Evolutionary conservation across 768 basidiomycete genomes (phyloP), one percentile per base, ranked within the genome.

Genomic region (Termitomyces sp.): DNA sequence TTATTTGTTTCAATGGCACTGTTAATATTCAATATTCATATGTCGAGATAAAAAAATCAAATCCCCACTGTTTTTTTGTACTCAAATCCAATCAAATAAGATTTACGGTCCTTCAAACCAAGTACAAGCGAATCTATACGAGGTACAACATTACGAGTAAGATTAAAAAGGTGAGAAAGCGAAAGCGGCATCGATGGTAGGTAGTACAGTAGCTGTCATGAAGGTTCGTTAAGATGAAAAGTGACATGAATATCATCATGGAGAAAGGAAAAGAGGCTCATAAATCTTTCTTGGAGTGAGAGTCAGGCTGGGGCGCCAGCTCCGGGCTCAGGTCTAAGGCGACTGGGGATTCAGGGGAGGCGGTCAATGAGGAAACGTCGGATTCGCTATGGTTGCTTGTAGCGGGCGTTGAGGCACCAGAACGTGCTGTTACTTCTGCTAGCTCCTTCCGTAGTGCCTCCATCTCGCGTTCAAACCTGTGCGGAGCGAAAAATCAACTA

Each of bases 371-470:
- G 8, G 65, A 58, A 26, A 55, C 53, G 34, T 64, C 62, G 20
- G 57, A 63, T 14, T 62, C 64, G 46, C 62, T 63, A 24, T 53
- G 58, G 13, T 52, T 56, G 32, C 34, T 60, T 33, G 58, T 44
- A 18, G 56, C 67, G n/a, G 87, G 86, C 39, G 81, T 88, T 4
- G 82, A 76, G 13, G 71, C 72, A 0, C 79, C 80, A 6, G 78
- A 86, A 18, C 84, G 83, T 20, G 81, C 75, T 26, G 74, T 78
- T 14, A 76, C 78, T 63, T 93, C 89, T 3, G 92, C 93, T 32
- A 96, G 80, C 66, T 97, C 95, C 72, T 93, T 95, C 49, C 95
- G 86, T 39, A 97, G 72, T 6, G 89, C 87, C 67, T 96, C 95
- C 26, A 97, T 76, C 72, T 97, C 95, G 27, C 91, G 85, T 71